These are phyloP conservation scores for Lecanicillium sp. DNA, from an alignment of 2,329 filamentous ascomycete genomes.

Conservation along the genomic window DNA sequence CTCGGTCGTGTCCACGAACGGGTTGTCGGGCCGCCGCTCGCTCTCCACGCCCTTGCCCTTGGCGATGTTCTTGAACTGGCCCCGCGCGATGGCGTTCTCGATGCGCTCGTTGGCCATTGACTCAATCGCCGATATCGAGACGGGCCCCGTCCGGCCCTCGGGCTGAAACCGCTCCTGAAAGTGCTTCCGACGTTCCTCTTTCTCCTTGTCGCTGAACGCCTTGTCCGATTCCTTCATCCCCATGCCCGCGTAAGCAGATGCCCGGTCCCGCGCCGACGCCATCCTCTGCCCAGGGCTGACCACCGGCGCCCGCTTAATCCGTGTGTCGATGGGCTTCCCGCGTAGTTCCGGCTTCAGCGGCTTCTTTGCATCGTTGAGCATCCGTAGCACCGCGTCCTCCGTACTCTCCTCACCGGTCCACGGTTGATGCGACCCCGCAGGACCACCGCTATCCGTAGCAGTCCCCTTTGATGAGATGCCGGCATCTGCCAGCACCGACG, in stretches of 20 bases:
- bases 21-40: constrained; percentile 77
- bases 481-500: constrained; percentile 42
- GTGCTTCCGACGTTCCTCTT: constrained; percentile 63
- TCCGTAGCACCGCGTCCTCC: constrained; percentile 73
- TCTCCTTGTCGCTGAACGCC: constrained; percentile 63
- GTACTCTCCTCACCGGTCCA: constrained; percentile 76
- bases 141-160: constrained; percentile 65
- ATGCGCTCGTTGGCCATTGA: constrained; percentile 87
- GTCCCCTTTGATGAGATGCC: constrained; percentile 38
- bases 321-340: constrained; percentile 47
- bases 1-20: constrained; percentile 92
- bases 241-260: constrained; percentile 43
- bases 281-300: constrained; percentile 41
- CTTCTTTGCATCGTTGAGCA: constrained; percentile 75
- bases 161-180: constrained; percentile 77
- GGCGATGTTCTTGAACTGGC: constrained; percentile 79
- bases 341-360: constrained; percentile 51
- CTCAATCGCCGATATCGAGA: constrained; percentile 69
- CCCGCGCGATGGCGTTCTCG: constrained; percentile 85
- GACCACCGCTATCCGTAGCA: neutral
- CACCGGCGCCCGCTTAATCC: constrained; percentile 35
- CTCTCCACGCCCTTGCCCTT: constrained; percentile 73
- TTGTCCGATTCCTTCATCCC: constrained; percentile 40
- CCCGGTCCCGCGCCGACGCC: constrained; percentile 52
- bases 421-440: constrained; percentile 27